These are phyloP conservation scores for Zopfochytrium polystomum DNA, from an alignment of 371 early-diverging fungal species.

Conservation along the genomic window DNA sequence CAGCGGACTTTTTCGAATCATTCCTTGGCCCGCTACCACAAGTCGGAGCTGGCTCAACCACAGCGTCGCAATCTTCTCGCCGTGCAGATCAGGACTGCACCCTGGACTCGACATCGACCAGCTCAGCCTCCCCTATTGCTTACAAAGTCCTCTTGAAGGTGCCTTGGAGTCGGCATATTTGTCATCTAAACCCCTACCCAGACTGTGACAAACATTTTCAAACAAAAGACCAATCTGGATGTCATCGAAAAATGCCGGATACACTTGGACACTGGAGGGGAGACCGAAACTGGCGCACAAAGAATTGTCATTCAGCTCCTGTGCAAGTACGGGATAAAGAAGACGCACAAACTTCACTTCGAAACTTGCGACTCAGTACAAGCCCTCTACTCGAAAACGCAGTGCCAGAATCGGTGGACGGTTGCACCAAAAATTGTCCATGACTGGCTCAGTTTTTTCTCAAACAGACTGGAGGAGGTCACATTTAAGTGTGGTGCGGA, in stretches of 20 bases:
- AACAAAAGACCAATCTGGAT: conserved; percentile 31
- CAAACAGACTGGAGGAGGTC: conserved; percentile 55
- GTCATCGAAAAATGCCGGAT: conserved; percentile 50
- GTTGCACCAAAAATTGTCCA: conserved; percentile 51
- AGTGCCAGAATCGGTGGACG: conserved; percentile 42
- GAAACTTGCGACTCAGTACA: conserved; percentile 50
- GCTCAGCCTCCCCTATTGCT: conserved; percentile 4
- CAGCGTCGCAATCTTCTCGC: too few species aligned
- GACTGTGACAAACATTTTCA: conserved; percentile 53
- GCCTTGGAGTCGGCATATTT: not conserved
- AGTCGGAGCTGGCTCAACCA: too few species aligned
- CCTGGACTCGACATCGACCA: too few species aligned
- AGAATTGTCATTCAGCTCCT: conserved; percentile 52
- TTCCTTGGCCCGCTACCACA: too few species aligned
- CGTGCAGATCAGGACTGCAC: too few species aligned
- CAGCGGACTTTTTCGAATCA: conserved; percentile 49
- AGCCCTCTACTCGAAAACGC: conserved; percentile 49
- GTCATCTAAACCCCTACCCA: conserved; percentile 14
- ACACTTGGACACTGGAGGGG: conserved; percentile 32
- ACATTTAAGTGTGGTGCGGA: conserved; percentile 39
- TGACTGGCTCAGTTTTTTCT: conserved; percentile 56
- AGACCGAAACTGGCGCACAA: conserved; percentile 32
- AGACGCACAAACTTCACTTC: conserved; percentile 57
- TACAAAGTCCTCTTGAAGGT: conserved; percentile 39
- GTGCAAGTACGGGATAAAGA: conserved; percentile 54